Percentiles rank a stretch among this genome's conserved stretches.
These are phyloP conservation scores for Saturnispora bothae DNA, from an alignment of 805 yeast genomes.

Conservation along the genomic window DNA sequence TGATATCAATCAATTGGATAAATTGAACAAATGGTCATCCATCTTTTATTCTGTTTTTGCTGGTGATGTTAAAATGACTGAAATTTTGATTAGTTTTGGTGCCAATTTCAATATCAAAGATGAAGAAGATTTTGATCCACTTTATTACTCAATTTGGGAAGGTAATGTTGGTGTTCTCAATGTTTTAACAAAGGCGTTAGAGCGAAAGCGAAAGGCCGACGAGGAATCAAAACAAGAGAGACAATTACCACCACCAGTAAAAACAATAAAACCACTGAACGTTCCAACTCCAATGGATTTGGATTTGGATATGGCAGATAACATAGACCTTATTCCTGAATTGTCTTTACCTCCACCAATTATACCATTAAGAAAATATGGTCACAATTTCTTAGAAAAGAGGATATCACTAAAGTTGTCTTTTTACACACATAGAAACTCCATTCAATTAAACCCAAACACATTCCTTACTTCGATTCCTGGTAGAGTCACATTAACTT, in stretches of 20 bases:
- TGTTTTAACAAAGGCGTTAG: constrained; percentile 37
- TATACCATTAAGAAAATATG: constrained; percentile 85
- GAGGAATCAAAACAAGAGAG: background rate
- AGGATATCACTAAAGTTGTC: constrained; percentile 74
- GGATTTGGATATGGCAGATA: constrained; percentile 16
- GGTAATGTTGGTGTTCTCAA: constrained; percentile 81
- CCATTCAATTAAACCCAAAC: constrained; percentile 35
- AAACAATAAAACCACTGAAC: background rate
- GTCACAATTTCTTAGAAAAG: constrained; percentile 89
- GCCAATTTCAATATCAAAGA: constrained; percentile 64
- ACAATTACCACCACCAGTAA: constrained; percentile 1
- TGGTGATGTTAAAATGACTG: constrained; percentile 65
- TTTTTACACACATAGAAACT: constrained; percentile 41
- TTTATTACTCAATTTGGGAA: constrained; percentile 88
- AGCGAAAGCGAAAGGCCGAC: constrained; percentile 1
- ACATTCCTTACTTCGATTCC: constrained; percentile 43
- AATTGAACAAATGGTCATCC: constrained; percentile 89
- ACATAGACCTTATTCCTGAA: constrained; percentile 75
- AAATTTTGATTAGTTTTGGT: constrained; percentile 58
- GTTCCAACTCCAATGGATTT: background rate
- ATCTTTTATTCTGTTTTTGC: constrained; percentile 82
- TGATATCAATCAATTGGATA: constrained; percentile 68
- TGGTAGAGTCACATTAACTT: constrained; percentile 74
- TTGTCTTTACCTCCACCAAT: constrained; percentile 92
- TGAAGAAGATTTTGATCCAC: constrained; percentile 68